Evolutionary conservation across 495 filamentous ascomycete species (phyloP), one percentile per base, ranked within the genome.

Genomic region (Penicillium bovifimosum): DNA sequence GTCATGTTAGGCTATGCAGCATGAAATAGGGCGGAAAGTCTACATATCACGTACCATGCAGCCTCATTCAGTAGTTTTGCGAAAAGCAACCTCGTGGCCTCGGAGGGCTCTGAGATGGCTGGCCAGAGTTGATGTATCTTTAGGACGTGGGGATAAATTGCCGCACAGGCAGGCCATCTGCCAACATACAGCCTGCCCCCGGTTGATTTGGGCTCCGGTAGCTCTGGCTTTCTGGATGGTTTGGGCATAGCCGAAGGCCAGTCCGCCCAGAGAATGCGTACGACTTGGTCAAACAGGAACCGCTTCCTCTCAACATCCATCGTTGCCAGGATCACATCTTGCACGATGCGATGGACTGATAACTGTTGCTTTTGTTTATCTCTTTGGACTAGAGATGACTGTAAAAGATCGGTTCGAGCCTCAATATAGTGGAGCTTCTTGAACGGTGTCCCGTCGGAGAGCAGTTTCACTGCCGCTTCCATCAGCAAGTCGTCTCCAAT

Each of bases 311-410:
- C n/a, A 43, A 14, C 27, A 43, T 44, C 47, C 59, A 71, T 63
- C n/a, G 36, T 55, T 24, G 52, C 40, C 33, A 53, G 35, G 2
- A 61, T 39, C 1, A 60, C 52, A 39, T 71, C 65, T 56, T 70
- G 68, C 2, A 73, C 58, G 13, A 68, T 45, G 3, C 66, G 60
- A 55, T 71, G 68, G 6, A 68, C 55, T 8, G 54, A 61, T 24
- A 70, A 39, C 17, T 58, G 50, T 2, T 55, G 42, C 9, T 60
- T 33, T 41, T 43, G 34, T 31, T 42, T 56, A 26, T 64, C 59
- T n/a, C 14, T 45, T 11, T 41, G 47, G n/a, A 65, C 47, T 2
- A 70, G 41, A 26, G 63, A 70, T 39, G 36, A 54, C n/a, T 29
- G 41, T n/a, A 42, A 42, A 11, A 42, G 41, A 42, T 42, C 41